phyloP scores from a whole-genome alignment of 768 basidiomycete species.

The Aureoboletus auriporus region DNA sequence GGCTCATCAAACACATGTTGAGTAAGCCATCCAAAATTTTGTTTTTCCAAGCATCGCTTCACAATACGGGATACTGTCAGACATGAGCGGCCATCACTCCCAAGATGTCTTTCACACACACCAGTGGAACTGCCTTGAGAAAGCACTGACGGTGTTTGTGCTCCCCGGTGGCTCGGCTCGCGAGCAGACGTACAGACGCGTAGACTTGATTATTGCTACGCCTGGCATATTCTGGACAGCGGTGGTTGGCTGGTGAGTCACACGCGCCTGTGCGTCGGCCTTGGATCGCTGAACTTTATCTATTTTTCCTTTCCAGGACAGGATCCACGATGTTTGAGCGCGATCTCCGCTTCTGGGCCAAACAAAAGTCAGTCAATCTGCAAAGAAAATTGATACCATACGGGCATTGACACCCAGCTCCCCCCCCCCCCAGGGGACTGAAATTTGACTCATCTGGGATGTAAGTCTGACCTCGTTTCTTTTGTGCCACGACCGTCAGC shows the following conservation, averaged over 20 bases:
- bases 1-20: slow-evolving; percentile 79
- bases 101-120: slow-evolving; percentile 50
- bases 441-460: slow-evolving; percentile 84
- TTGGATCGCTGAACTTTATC: neutral
- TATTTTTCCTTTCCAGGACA: slow-evolving; percentile 45
- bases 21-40: slow-evolving; percentile 43
- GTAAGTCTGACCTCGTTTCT: slow-evolving; percentile 36
- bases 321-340: slow-evolving; percentile 90
- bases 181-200: slow-evolving; percentile 53
- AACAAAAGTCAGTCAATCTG: slow-evolving; percentile 42
- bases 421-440: slow-evolving; percentile 46
- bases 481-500: neutral
- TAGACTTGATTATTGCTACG: slow-evolving; percentile 81
- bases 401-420: neutral
- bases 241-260: slow-evolving; percentile 74
- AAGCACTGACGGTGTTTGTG: slow-evolving; percentile 74
- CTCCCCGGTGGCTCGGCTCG: slow-evolving; percentile 42
- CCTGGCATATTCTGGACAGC: slow-evolving; percentile 84
- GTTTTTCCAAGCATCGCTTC: slow-evolving; percentile 6
- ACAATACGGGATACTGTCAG: slow-evolving; percentile 29
- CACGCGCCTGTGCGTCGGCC: neutral
- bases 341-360: slow-evolving; percentile 75
- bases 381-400: neutral
- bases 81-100: slow-evolving; percentile 56
- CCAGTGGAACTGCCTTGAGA: slow-evolving; percentile 83